Base-by-base conservation (phyloP, 148 eudicot species). In the Heliosperma pusillum region DNA sequence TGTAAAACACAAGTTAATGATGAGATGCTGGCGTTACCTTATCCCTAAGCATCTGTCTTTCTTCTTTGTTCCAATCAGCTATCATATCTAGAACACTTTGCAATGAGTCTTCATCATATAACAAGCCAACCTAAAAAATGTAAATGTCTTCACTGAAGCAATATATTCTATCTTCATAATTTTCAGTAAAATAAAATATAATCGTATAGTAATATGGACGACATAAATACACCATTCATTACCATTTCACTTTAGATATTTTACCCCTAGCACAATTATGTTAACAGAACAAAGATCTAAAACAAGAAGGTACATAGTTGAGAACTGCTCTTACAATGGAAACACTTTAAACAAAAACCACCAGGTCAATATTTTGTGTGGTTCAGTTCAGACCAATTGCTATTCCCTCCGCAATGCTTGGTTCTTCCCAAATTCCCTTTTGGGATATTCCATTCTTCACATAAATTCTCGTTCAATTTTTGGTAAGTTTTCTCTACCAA, bases 1-100 rank as follows among this genome's bases (percentile, higher is more conserved):
- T 36, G 7, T 36, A 6, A 33, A 66, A 30, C 10, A 3, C 20
- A 42, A 30, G 73, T 10, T 22, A 29, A 20, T n/a, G 26, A 22
- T n/a, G 25, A 16, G 45, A 40, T 55, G 58, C 20, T 21, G 22
- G 22, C 42, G 20, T 52, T 81, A 95, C 98, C 97, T 96, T 86
- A 79, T 92, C 85, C 81, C 97, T 89, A 72, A 92, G 83, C 99
- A 96, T 96, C 64, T 92, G 84, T 80, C 99, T 84, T 85, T 96
- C 97, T 85, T 88, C 95, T 65, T 70, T 63, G 15, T 92, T 90
- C 99, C 99, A 96, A 83, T 92, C 97, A 80, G 88, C 88, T 69
- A 82, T 82, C 86, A 96, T 84, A 82, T 96, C 99, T 55, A 96
- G 69, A 78, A 92, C 88, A 80, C 70, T 83, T 83, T 96, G 99